Evolutionary conservation across 768 basidiomycete species (phyloP).

Genomic region (Leccinum rimulosum): DNA sequence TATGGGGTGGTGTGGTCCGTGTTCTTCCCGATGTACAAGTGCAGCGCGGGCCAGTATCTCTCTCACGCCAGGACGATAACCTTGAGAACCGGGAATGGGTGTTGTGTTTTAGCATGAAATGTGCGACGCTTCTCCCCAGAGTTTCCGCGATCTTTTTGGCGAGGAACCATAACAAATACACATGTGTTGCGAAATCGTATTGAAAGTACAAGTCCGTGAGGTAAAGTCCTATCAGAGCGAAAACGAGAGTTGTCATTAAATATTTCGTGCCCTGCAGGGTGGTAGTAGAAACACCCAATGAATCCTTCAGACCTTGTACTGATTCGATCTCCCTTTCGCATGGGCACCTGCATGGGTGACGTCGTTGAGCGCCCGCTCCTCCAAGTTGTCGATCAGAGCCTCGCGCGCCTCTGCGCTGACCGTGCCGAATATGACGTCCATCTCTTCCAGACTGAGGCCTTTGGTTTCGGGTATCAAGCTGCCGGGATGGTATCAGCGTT

Average conservation of each 20-base stretch:
- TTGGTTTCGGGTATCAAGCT: constrained; percentile 64
- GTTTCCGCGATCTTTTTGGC: constrained; percentile 56
- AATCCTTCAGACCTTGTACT: constrained; percentile 7
- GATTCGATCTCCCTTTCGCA: not conserved
- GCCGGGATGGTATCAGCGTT: not conserved
- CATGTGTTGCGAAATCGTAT: too few relatives aligned
- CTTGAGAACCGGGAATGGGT: too few relatives aligned
- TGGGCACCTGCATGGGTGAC: not conserved
- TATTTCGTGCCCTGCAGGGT: too few relatives aligned
- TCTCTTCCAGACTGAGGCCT: constrained; percentile 52
- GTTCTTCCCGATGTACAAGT: too few relatives aligned
- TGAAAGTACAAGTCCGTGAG: too few relatives aligned
- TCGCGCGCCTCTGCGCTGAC: constrained; percentile 53
- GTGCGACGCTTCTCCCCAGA: constrained; percentile 44
- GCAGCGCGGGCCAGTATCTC: constrained; percentile 27
- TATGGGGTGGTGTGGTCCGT: too few relatives aligned
- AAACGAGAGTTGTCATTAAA: too few relatives aligned
- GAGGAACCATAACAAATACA: too few relatives aligned
- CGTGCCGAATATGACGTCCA: constrained; percentile 59
- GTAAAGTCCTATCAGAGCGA: too few relatives aligned
- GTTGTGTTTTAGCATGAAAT: too few relatives aligned
- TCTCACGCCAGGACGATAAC: too few relatives aligned
- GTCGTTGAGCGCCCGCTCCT: constrained; percentile 33
- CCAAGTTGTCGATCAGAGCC: constrained; percentile 44
- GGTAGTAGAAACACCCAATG: too few relatives aligned